Conservation (phyloP, 2,329 filamentous ascomycete genomes). For the Colletotrichum sojae region DNA sequence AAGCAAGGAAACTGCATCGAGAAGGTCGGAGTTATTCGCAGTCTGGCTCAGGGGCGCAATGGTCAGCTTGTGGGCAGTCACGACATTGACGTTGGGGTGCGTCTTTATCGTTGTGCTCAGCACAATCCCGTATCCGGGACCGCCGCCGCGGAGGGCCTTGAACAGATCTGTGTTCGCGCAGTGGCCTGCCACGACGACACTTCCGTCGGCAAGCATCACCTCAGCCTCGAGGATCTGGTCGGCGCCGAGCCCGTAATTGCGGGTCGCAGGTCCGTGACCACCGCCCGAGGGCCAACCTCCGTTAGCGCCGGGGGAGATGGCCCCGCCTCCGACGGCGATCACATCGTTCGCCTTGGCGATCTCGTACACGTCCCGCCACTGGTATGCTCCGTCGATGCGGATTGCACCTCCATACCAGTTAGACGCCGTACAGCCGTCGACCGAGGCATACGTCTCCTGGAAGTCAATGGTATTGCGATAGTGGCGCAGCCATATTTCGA, state of each 20-base stretch:
- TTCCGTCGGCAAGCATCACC: slow-evolving; percentile 56
- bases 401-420: slow-evolving; percentile 52
- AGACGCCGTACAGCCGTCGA: slow-evolving; percentile 30
- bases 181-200: slow-evolving; percentile 50
- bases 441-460: too few relatives aligned
- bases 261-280: slow-evolving; percentile 56
- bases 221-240: slow-evolving; percentile 60
- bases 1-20: slow-evolving; percentile 48
- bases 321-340: slow-evolving; percentile 53
- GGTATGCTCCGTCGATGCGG: slow-evolving; percentile 52
- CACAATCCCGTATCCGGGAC: slow-evolving; percentile 65
- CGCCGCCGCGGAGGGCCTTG: slow-evolving; percentile 57
- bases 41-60: background rate
- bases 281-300: slow-evolving; percentile 58
- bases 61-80: slow-evolving; percentile 36
- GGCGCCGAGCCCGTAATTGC: slow-evolving; percentile 57
- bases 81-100: slow-evolving; percentile 55
- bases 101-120: slow-evolving; percentile 67
- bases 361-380: slow-evolving; percentile 52
- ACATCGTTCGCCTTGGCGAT: slow-evolving; percentile 48
- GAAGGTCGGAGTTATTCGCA: slow-evolving; percentile 45
- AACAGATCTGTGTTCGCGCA: slow-evolving; percentile 54
- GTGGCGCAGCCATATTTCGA: too few relatives aligned
- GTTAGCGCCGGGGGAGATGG: slow-evolving; percentile 46
- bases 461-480: too few relatives aligned